Evolutionary conservation across 2,329 filamentous ascomycete genomes (phyloP).

Genomic region (Claviceps capensis): DNA sequence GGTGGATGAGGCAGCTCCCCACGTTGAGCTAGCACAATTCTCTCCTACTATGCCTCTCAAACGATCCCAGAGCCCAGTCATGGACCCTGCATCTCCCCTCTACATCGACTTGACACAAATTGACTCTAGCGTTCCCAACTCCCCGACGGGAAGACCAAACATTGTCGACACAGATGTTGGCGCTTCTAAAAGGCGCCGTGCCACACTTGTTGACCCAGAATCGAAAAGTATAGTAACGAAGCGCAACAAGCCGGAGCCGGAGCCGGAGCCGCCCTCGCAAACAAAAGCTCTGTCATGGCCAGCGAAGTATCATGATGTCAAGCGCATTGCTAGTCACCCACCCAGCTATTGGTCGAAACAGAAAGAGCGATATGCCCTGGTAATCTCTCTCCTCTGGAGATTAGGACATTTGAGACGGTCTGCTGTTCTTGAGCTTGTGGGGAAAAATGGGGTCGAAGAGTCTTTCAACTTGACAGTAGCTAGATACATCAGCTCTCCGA

Average conservation of each 20-base stretch:
- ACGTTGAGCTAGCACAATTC: not conserved
- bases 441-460: slow-evolving; percentile 8
- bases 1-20: not conserved
- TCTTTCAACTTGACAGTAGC: slow-evolving; percentile 4
- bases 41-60: not conserved
- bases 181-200: slow-evolving; percentile 8
- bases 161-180: slow-evolving; percentile 11
- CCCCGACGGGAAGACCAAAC: slow-evolving; percentile 3
- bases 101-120: slow-evolving; percentile 19
- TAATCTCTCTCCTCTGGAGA: slow-evolving; percentile 18
- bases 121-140: slow-evolving; percentile 6
- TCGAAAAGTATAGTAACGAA: not conserved
- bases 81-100: slow-evolving; percentile 10
- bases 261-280: not conserved
- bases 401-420: slow-evolving; percentile 16
- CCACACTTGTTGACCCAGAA: not conserved
- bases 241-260: not conserved
- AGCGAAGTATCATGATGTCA: slow-evolving; percentile 4
- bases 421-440: slow-evolving; percentile 13
- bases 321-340: slow-evolving; percentile 10
- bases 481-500: slow-evolving; percentile 7
- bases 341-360: slow-evolving; percentile 14
- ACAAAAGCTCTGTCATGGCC: not conserved
- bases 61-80: not conserved
- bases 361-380: slow-evolving; percentile 17